Percentiles rank a stretch among this genome's conserved stretches.
These are phyloP conservation scores for Coffea humblotiana DNA, from an alignment of 305 asterid genomes.

Conservation along the genomic window DNA sequence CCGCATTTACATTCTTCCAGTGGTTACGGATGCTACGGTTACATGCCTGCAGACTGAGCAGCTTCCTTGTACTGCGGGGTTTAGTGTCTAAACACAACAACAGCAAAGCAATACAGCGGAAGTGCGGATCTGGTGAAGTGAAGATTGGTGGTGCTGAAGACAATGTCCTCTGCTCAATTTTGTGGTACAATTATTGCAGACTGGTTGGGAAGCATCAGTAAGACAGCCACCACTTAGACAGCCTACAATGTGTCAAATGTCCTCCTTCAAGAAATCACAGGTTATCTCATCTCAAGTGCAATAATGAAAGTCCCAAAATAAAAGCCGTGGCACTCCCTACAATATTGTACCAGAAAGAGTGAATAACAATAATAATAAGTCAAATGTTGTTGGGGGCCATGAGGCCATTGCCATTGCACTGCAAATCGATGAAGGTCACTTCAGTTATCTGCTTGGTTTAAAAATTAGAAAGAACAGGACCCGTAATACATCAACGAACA, in stretches of 20 bases:
- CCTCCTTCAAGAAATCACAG: neutral
- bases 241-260: neutral
- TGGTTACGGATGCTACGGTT: neutral
- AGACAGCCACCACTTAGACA: constrained; percentile 16
- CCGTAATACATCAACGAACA: no score
- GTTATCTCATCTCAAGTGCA: neutral
- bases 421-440: no score
- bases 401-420: no score
- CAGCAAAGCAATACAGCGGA: constrained; percentile 16
- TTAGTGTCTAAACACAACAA: neutral
- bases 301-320: neutral
- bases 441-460: no score
- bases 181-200: constrained; percentile 4
- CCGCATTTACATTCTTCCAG: neutral
- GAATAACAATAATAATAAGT: no score
- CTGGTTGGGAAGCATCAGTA: constrained; percentile 6
- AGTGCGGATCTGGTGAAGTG: constrained; percentile 6
- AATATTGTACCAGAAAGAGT: neutral
- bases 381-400: no score
- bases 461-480: no score
- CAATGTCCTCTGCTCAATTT: constrained; percentile 19
- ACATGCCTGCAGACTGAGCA: constrained; percentile 6
- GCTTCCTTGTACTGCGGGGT: neutral
- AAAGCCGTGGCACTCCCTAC: neutral
- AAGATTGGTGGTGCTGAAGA: constrained; percentile 19